Percentiles rank a stretch among this genome's conserved stretches.
phyloP scores from a whole-genome alignment of 176 grass and related monocot species.

The Echinochloa phyllopogon region DNA sequence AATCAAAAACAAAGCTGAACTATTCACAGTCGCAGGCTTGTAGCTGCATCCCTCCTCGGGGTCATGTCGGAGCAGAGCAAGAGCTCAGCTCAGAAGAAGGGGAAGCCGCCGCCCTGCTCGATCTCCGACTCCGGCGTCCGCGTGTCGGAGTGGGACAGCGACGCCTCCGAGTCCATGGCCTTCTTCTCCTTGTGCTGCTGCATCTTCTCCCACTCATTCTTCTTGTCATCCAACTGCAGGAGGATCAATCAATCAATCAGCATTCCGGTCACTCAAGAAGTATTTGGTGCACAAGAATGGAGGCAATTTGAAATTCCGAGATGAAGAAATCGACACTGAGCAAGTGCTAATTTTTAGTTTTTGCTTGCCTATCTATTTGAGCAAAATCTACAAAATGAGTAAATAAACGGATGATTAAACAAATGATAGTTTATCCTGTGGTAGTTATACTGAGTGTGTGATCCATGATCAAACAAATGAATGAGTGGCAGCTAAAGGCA shows the following conservation, averaged over 20 bases:
- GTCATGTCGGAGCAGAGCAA: too few species aligned
- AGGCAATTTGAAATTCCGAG: too few species aligned
- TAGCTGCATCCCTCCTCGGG: background rate
- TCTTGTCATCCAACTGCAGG: slow-evolving; percentile 86
- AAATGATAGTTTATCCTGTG: too few species aligned
- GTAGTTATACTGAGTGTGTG: too few species aligned
- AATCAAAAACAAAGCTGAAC: slow-evolving; percentile 22
- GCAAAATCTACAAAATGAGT: too few species aligned
- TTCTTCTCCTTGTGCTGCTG: slow-evolving; percentile 22
- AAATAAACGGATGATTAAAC: too few species aligned
- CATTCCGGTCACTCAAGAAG: background rate
- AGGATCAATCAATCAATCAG: slow-evolving; percentile 4
- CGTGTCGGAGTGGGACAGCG: slow-evolving; percentile 37
- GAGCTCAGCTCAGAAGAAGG: slow-evolving; percentile 36
- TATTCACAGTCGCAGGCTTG: slow-evolving; percentile 22
- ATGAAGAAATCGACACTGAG: too few species aligned
- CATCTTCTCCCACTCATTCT: slow-evolving; percentile 82
- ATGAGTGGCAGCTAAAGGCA: too few species aligned
- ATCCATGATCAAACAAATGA: too few species aligned
- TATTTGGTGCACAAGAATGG: background rate
- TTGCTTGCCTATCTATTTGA: too few species aligned
- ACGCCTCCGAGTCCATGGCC: background rate
- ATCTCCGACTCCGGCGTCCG: slow-evolving; percentile 81
- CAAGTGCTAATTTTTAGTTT: too few species aligned
- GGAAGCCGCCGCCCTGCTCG: slow-evolving; percentile 19